Base-by-base conservation (phyloP, 192 early-diverging fungal genomes). In the Coemansia reversa region DNA sequence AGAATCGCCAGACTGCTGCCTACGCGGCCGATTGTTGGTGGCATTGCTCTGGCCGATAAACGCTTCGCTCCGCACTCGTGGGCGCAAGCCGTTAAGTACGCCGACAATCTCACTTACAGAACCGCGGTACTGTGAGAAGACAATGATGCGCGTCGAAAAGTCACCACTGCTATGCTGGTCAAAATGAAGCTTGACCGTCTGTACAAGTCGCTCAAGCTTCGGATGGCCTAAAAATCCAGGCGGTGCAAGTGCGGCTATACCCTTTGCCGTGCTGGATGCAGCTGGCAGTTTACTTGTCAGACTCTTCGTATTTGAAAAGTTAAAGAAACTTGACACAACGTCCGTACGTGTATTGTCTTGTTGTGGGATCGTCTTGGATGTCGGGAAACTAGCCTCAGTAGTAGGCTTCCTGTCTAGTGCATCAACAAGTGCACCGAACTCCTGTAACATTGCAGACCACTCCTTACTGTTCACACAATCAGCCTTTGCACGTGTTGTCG, bases 61-160 rank as follows among this genome's bases (percentile, higher is more conserved):
- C 5, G 76, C 76, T 62, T 86, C 86, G 12, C 86, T 83, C 19
- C 83, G 75, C 7, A 94, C 79, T 62, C 91, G 52, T 0, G 95
- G 93, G 7, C 82, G 63, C 59, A 93, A 88, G 12, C 70, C 33
- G 28, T 73, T 52, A 33, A 97, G 62, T 0, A 87, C 83, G 4
- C 75, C 65, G 24, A 74, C 77, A 71, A 97, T 96, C 79, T 95
- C 93, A 28, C 89, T 88, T 3, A 97, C 95, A 1, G 91, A 90
- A 42, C 90, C 90, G 19, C 95, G 86, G 58, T 83, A 91, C 66
- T 87, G 85, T 2, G 91, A 91, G 83, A 97, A 97, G 1, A 97
- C 78, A 70, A 97, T 97, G 24, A 92, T 85, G 23, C 78, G 86
- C 28, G 73, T 92, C 33, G 81, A 76, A 5, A 58, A 67, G 7